These are phyloP conservation scores for Eucalyptus tenuipes DNA, from an alignment of 345 rosid species.

Conservation along the genomic window DNA sequence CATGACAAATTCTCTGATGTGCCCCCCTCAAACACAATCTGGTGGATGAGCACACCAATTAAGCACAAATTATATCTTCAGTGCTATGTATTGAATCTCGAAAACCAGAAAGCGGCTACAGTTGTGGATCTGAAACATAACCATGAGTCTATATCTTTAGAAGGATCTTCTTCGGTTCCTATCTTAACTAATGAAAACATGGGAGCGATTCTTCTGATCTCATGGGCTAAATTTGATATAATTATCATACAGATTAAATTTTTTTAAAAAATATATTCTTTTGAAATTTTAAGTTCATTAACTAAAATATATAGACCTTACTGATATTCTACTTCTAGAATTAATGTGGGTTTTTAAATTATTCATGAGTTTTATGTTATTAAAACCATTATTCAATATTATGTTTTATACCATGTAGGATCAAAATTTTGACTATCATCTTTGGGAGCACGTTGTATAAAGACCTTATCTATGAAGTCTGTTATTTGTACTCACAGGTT, in stretches of 20 bases:
- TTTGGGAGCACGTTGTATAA: background rate
- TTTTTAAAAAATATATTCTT: background rate
- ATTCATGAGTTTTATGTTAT: background rate
- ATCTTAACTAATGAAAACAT: background rate
- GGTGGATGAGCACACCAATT: background rate
- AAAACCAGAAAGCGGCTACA: background rate
- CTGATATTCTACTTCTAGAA: background rate
- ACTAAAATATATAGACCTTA: background rate
- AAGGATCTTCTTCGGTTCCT: background rate
- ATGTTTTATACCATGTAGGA: background rate
- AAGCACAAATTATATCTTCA: background rate
- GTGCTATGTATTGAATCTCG: background rate
- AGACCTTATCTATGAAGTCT: background rate
- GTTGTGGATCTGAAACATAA: background rate
- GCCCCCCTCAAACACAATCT: background rate
- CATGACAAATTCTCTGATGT: background rate
- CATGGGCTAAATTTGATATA: background rate
- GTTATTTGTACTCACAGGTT: background rate
- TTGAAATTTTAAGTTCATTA: background rate
- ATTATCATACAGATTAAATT: background rate
- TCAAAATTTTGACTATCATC: background rate
- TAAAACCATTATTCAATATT: background rate
- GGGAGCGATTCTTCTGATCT: background rate
- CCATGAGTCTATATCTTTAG: background rate
- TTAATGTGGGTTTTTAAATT: background rate